Evolutionary conservation across 2,329 filamentous ascomycete species (phyloP).

Genomic region (Stachybotrys elegans): DNA sequence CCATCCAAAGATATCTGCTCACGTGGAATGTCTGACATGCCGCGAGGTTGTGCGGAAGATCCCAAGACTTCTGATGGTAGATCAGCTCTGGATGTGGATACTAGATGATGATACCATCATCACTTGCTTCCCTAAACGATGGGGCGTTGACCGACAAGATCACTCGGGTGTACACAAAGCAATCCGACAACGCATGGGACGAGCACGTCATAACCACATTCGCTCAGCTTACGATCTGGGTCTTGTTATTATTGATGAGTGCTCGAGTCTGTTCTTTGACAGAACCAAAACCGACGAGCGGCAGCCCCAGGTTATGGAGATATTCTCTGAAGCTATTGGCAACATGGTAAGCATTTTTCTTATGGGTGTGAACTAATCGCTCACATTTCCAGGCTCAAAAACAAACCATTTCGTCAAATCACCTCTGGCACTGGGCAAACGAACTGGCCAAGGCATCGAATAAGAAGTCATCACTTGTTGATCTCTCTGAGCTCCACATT

Average conservation of each 20-base stretch:
- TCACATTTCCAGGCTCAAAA: conserved; percentile 1
- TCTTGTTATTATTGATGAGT: conserved; percentile 36
- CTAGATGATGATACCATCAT: conserved; percentile 29
- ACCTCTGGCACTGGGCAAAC: conserved; percentile 3
- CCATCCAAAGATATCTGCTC: conserved; percentile 2
- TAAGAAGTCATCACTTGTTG: background rate
- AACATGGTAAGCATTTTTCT: conserved; percentile 2
- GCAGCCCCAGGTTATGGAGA: conserved; percentile 4
- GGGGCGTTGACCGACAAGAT: conserved; percentile 35
- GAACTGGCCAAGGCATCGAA: conserved; percentile 1
- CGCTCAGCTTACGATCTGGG: conserved; percentile 21
- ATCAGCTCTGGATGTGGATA: conserved; percentile 40
- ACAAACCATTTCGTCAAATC: conserved; percentile 4
- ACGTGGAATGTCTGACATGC: background rate
- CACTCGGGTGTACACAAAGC: conserved; percentile 34
- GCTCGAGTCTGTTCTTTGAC: conserved; percentile 35
- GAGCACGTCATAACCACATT: conserved; percentile 18
- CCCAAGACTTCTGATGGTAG: conserved; percentile 32
- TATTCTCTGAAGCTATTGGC: conserved; percentile 5
- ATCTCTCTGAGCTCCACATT: conserved; percentile 1
- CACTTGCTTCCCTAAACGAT: conserved; percentile 36
- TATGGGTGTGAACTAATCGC: background rate
- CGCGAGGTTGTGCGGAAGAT: conserved; percentile 2
- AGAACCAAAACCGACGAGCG: conserved; percentile 18
- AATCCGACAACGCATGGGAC: conserved; percentile 26